A percentile compares a stretch with the other conserved stretches of the same genome.
Conservation (phyloP, 83 land plant species). For the Picea engelmannii region DNA sequence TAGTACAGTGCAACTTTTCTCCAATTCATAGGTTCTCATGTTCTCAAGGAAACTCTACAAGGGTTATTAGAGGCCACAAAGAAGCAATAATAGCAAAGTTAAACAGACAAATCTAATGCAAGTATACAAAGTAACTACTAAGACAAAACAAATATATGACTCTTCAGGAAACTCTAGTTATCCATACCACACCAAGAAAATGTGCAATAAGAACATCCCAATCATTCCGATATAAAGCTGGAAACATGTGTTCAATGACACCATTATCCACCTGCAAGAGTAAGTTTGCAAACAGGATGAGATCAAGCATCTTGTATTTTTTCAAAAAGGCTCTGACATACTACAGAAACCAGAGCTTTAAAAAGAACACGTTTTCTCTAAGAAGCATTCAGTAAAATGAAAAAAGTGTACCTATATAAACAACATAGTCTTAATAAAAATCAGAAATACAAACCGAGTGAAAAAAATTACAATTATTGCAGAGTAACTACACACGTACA, state of each 20-base stretch:
- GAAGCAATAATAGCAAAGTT: background rate
- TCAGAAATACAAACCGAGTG: background rate
- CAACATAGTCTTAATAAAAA: background rate
- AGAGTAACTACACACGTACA: constrained; percentile 38
- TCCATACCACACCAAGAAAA: constrained; percentile 98
- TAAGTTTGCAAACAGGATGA: background rate
- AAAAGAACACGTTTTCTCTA: background rate
- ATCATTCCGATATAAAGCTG: constrained; percentile 65
- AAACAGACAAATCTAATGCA: background rate
- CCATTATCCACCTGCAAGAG: constrained; percentile 92
- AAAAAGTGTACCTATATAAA: background rate
- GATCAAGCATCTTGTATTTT: background rate
- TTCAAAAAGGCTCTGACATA: background rate
- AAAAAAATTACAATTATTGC: background rate
- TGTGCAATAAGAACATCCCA: constrained; percentile 99
- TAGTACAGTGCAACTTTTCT: background rate
- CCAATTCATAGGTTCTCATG: background rate
- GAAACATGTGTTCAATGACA: constrained; percentile 74
- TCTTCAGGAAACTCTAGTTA: background rate
- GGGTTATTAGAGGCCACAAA: background rate
- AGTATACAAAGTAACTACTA: background rate
- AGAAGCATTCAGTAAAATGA: background rate
- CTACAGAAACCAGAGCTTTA: background rate
- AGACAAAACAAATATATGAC: constrained; percentile 10
- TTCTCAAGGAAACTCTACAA: background rate